Percentiles rank a stretch among this genome's conserved stretches.
Conservation (phyloP, 768 basidiomycete species). For the Phylloporus sp. region DNA sequence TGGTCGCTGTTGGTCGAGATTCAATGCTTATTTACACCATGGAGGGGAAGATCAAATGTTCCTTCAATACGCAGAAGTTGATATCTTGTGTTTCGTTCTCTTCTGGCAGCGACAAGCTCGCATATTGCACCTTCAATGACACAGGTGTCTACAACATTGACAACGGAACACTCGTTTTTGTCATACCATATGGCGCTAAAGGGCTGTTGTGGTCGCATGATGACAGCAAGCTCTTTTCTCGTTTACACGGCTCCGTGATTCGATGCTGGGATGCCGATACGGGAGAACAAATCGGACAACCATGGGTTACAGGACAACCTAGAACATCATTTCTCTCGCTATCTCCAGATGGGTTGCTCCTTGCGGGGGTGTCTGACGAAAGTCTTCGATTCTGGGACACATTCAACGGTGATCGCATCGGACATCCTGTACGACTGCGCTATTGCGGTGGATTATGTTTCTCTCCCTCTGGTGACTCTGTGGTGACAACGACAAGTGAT, state of each 20-base stretch:
- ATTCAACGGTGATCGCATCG: no score
- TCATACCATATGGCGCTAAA: no score
- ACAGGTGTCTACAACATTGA: neutral
- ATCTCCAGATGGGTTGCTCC: neutral
- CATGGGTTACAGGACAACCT: slow-evolving; percentile 15
- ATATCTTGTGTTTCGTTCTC: neutral
- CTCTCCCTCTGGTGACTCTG: slow-evolving; percentile 6
- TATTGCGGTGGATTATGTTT: neutral
- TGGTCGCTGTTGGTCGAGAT: no score
- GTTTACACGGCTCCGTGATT: neutral
- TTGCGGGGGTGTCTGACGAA: neutral
- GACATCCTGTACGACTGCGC: no score
- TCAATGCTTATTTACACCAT: no score
- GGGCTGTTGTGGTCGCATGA: slow-evolving; percentile 13
- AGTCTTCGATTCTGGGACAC: slow-evolving; percentile 1
- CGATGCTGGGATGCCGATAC: slow-evolving; percentile 6
- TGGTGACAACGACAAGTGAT: neutral
- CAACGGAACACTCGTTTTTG: neutral
- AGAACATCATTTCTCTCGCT: neutral
- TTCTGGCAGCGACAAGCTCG: neutral
- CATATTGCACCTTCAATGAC: neutral
- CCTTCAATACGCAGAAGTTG: no score
- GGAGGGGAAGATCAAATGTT: no score
- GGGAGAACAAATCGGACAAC: slow-evolving; percentile 1
- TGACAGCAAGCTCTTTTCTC: slow-evolving; percentile 8